A percentile compares a stretch with the other conserved stretches of the same genome.
Conservation (phyloP, 2,329 filamentous ascomycete genomes). For the Cucurbitaria berberidis region DNA sequence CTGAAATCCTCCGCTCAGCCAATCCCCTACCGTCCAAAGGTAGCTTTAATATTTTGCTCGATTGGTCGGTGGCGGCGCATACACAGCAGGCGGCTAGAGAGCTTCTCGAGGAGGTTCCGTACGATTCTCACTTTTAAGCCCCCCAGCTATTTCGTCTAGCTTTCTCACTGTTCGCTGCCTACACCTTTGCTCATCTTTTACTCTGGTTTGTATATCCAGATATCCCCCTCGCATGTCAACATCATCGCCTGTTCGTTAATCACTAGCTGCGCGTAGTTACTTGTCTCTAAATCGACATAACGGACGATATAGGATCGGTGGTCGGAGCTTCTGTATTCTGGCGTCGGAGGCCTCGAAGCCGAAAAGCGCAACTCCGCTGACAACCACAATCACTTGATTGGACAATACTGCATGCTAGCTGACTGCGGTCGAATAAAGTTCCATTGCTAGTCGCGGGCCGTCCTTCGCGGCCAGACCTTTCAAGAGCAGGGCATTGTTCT, state of each 20-base stretch:
- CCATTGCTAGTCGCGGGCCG: neutral
- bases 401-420: neutral
- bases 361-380: neutral
- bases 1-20: too few relatives aligned
- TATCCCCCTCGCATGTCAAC: neutral
- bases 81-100: too few relatives aligned
- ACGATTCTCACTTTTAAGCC: too few relatives aligned
- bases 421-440: neutral
- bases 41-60: too few relatives aligned
- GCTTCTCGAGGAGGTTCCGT: too few relatives aligned
- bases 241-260: neutral
- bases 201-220: neutral
- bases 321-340: neutral
- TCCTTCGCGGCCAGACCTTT: constrained; percentile 5
- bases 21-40: too few relatives aligned
- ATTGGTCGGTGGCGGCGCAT: too few relatives aligned
- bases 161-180: too few relatives aligned
- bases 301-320: constrained; percentile 4
- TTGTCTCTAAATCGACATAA: neutral
- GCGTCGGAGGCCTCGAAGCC: constrained; percentile 2
- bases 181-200: neutral
- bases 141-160: too few relatives aligned
- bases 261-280: neutral
- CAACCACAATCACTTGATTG: constrained; percentile 3
- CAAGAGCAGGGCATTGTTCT: neutral